These are phyloP conservation scores for Lathyrus sativus DNA, from an alignment of 306 rosid genomes.

Conservation along the genomic window DNA sequence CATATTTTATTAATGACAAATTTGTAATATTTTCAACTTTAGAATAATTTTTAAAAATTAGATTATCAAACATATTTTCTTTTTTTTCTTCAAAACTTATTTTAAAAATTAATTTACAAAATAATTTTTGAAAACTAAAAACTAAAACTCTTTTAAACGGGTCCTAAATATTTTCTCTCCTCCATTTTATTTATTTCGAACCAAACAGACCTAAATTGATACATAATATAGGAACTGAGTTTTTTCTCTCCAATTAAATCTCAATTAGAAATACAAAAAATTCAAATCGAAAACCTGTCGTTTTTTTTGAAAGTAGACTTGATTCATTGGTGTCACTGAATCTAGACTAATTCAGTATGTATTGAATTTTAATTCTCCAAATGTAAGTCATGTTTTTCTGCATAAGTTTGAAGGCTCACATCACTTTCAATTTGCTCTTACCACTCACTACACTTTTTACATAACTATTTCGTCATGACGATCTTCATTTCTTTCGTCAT, in stretches of 20 bases:
- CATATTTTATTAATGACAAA: no score
- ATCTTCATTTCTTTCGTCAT: slow-evolving; percentile 44
- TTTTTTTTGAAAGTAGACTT: slow-evolving; percentile 61
- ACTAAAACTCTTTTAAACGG: no score
- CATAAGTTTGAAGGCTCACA: slow-evolving; percentile 38
- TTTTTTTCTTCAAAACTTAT: no score
- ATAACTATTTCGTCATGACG: slow-evolving; percentile 33
- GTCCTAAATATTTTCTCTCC: no score
- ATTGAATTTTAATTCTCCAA: slow-evolving; percentile 33
- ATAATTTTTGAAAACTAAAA: no score
- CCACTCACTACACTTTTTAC: slow-evolving; percentile 35
- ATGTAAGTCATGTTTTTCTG: slow-evolving; percentile 42
- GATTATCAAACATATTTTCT: no score
- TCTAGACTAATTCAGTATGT: slow-evolving; percentile 45
- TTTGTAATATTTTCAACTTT: no score
- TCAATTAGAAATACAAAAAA: slow-evolving; percentile 12
- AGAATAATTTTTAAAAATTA: no score
- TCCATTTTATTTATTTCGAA: no score
- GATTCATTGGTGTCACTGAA: slow-evolving; percentile 61
- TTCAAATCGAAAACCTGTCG: slow-evolving; percentile 44
- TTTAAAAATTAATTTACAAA: no score
- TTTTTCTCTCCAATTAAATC: not conserved
- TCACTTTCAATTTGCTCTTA: slow-evolving; percentile 44
- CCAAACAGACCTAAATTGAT: no score
- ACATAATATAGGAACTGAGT: not conserved